These are phyloP conservation scores for Fulvia fulva DNA, from an alignment of 2,329 filamentous ascomycete genomes.

Conservation along the genomic window DNA sequence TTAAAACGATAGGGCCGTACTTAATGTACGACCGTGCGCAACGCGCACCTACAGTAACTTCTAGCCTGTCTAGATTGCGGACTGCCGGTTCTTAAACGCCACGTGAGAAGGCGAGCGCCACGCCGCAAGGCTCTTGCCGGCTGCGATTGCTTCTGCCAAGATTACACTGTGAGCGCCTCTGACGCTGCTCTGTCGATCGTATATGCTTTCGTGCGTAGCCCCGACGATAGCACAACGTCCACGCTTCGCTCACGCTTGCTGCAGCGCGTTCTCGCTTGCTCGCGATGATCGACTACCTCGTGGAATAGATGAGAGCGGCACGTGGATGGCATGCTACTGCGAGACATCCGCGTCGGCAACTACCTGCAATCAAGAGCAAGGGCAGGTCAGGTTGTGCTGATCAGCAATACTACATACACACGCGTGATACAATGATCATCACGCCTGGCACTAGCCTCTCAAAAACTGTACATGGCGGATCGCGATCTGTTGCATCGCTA, in stretches of 20 bases:
- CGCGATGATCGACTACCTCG: not conserved
- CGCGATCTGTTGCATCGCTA: not conserved
- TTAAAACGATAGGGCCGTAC: too few species aligned
- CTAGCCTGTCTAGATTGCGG: not conserved
- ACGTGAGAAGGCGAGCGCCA: not conserved
- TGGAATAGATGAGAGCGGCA: constrained; percentile 3
- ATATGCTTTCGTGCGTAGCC: not conserved
- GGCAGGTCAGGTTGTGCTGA: too few species aligned
- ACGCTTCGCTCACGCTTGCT: not conserved
- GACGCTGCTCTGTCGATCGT: not conserved
- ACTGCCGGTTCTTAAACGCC: not conserved
- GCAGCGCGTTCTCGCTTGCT: not conserved
- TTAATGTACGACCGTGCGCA: too few species aligned
- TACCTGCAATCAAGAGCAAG: too few species aligned
- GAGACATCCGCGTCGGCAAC: not conserved
- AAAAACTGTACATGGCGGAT: not conserved
- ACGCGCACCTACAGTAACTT: too few species aligned
- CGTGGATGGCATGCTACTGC: constrained; percentile 1
- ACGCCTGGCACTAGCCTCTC: not conserved
- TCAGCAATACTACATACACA: too few species aligned
- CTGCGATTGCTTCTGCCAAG: not conserved
- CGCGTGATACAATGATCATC: not conserved
- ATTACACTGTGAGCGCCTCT: not conserved
- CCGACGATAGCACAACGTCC: not conserved
- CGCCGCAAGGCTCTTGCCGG: not conserved